Evolutionary conservation across 768 basidiomycete genomes (phyloP).

Genomic region (Tremella fuciformis): DNA sequence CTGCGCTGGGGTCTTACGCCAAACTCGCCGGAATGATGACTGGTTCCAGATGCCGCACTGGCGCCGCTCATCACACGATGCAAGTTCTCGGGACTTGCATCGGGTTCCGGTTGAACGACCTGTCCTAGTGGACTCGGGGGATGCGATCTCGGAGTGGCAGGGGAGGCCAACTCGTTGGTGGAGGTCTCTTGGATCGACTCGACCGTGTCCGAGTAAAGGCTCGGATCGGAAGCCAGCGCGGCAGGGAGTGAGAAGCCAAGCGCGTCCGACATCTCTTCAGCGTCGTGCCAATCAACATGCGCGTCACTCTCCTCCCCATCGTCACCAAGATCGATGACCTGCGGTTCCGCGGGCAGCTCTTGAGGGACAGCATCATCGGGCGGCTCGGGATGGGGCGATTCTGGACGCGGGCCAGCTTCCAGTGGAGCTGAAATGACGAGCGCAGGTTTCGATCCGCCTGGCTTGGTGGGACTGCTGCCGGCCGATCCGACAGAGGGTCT

Average conservation of each 20-base stretch:
- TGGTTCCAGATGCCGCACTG: neutral
- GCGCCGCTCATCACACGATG: neutral
- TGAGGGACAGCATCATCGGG: neutral
- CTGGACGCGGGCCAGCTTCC: too few species aligned
- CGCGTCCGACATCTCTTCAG: neutral
- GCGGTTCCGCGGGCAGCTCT: neutral
- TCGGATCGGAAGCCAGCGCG: neutral
- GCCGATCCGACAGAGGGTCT: constrained; percentile 6
- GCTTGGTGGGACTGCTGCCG: constrained; percentile 6
- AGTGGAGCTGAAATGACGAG: neutral
- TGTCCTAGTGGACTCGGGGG: constrained; percentile 1
- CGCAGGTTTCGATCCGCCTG: neutral
- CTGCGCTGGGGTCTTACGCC: neutral
- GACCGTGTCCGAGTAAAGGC: neutral
- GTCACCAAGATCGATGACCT: neutral
- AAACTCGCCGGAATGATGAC: neutral
- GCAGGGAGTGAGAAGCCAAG: constrained; percentile 1
- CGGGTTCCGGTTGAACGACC: neutral
- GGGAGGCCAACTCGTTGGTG: neutral
- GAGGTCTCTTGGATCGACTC: neutral
- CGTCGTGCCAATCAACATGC: neutral
- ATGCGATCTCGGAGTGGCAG: constrained; percentile 1
- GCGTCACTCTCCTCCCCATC: neutral
- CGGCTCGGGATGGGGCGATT: neutral
- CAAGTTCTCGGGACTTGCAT: neutral